phyloP scores from a whole-genome alignment of 495 filamentous ascomycete genomes.

The Bryoglossum gracile region DNA sequence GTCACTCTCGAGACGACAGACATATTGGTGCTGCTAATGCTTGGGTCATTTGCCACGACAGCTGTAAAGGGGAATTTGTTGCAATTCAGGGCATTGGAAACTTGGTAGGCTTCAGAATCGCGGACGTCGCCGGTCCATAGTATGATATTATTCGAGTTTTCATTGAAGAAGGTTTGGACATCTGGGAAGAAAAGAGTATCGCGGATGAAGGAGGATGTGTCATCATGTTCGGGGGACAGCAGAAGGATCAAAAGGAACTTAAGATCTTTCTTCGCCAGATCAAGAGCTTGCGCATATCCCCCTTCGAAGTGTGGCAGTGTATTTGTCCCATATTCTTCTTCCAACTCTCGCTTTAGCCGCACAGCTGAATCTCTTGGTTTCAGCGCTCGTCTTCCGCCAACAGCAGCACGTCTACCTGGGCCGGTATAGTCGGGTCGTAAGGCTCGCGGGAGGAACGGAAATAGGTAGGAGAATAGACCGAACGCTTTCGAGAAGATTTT shows the following conservation, averaged over 20 bases:
- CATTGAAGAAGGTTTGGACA: slow-evolving; percentile 62
- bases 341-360: slow-evolving; percentile 83
- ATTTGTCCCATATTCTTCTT: slow-evolving; percentile 78
- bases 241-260: slow-evolving; percentile 83
- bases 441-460: slow-evolving; percentile 77
- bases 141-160: slow-evolving; percentile 66
- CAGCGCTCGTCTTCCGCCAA: slow-evolving; percentile 61
- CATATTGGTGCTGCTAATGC: slow-evolving; percentile 77
- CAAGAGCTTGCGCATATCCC: slow-evolving; percentile 83
- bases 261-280: slow-evolving; percentile 81
- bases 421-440: slow-evolving; percentile 35
- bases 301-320: slow-evolving; percentile 69
- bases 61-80: slow-evolving; percentile 88
- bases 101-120: slow-evolving; percentile 90
- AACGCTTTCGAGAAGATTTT: slow-evolving; percentile 55
- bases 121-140: slow-evolving; percentile 88
- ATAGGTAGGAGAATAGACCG: slow-evolving; percentile 59
- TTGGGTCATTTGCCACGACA: slow-evolving; percentile 74
- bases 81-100: slow-evolving; percentile 70
- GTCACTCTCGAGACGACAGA: slow-evolving; percentile 68
- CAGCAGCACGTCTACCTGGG: slow-evolving; percentile 46
- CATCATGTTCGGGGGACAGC: slow-evolving; percentile 86
- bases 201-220: slow-evolving; percentile 74
- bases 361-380: slow-evolving; percentile 82
- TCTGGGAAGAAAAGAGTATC: slow-evolving; percentile 74